Evolutionary conservation across 2,329 filamentous ascomycete genomes (phyloP), one percentile per base, ranked within the genome.

Genomic region (Neopestalotiopsis rosae): DNA sequence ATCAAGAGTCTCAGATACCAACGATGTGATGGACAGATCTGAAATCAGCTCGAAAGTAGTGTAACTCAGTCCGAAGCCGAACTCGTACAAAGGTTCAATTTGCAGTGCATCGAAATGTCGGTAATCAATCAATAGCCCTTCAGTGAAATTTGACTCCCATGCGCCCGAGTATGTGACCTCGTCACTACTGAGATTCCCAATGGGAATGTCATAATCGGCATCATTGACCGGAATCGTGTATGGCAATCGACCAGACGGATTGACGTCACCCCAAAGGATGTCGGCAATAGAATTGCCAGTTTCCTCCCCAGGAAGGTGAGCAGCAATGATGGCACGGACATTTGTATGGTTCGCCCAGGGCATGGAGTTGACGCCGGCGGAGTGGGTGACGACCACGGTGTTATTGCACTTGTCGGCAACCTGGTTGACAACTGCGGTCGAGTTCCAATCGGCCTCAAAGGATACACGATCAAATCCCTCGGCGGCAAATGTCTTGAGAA

Each of bases 261-360:
- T 89, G 70, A 86, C 83, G 67, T 84, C 84, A 57, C 90, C 89
- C 74, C 89, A 91, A 14, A 92, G 84, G 17, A 91, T 79, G 72
- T 90, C 88, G 6, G 86, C 86, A 49, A 91, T 84, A 3, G 88
- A 81, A 71, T 89, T 87, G 14, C 90, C 90, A 24, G 84, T 86
- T 72, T 92, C 86, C 74, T 91, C 85, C 13, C 90, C 89, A 0
- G 89, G 88, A 52, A 90, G 80, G 75, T 87, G 86, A 14, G 87
- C 88, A 72, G 84, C 89, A 24, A 91, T 75, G 66, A 91, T 86
- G 34, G 34, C 34, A 1, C 34, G 34, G 34, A 88, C 89, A 9
- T 87, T 90, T 32, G 91, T 85, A 75, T 91, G 91, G 52, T 89
- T 80, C 70, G 86, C 84, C 77, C 85, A 90, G 3, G 87, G 81